Percentiles rank a stretch among this genome's conserved stretches.
These are phyloP conservation scores for Xylaria sp. DNA, from an alignment of 2,329 filamentous ascomycete genomes.

Conservation along the genomic window DNA sequence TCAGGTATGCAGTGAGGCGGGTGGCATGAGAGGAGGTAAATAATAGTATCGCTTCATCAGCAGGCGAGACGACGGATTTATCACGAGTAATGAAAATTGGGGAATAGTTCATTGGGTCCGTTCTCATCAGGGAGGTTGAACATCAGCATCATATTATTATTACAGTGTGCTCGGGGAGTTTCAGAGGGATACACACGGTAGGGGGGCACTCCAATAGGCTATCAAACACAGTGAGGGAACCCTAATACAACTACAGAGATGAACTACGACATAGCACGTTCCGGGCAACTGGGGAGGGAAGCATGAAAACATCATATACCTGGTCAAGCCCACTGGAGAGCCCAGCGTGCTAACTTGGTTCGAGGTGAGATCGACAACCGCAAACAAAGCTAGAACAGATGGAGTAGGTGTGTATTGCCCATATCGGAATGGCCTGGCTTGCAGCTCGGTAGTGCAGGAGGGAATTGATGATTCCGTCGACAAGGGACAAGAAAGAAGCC, in stretches of 20 bases:
- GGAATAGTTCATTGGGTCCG: background rate
- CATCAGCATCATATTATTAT: background rate
- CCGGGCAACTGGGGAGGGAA: too few relatives aligned
- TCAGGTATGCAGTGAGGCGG: background rate
- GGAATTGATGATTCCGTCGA: background rate
- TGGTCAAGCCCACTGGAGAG: background rate
- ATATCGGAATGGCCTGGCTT: background rate
- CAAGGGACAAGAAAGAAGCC: background rate
- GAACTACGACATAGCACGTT: too few relatives aligned
- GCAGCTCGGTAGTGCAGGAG: background rate
- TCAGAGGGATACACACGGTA: background rate
- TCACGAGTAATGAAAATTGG: background rate
- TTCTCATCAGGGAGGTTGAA: background rate
- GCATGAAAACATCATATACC: too few relatives aligned
- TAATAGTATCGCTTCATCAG: too few relatives aligned
- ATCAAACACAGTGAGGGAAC: background rate
- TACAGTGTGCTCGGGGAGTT: background rate
- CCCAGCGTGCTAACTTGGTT: background rate
- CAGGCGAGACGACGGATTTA: too few relatives aligned
- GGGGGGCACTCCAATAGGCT: background rate
- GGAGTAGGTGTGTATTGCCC: background rate
- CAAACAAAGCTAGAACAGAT: background rate
- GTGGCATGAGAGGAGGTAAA: background rate
- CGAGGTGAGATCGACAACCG: too few relatives aligned
- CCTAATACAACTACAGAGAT: background rate